A percentile compares a stretch with the other conserved stretches of the same genome.
These are phyloP conservation scores for Phytophthora ohioensis DNA, from an alignment of 352 stramenopile genomes.

Conservation along the genomic window DNA sequence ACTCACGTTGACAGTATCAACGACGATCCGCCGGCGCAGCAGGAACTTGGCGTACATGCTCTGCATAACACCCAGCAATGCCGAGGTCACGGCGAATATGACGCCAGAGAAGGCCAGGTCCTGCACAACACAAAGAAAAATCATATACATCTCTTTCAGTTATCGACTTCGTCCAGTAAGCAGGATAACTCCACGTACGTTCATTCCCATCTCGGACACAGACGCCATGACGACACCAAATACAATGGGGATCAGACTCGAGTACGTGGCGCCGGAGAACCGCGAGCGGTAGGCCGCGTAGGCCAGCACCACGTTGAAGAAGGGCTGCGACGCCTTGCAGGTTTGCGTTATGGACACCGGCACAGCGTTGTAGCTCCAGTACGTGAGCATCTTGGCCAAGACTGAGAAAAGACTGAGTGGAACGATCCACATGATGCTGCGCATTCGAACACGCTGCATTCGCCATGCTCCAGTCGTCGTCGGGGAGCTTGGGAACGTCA, in stretches of 20 bases:
- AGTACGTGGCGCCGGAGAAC: constrained; percentile 78
- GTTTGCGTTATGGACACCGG: constrained; percentile 87
- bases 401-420: constrained; percentile 85
- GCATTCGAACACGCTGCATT: constrained; percentile 69
- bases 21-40: constrained; percentile 74
- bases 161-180: background rate
- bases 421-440: constrained; percentile 78
- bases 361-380: constrained; percentile 90
- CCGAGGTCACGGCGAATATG: constrained; percentile 78
- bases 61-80: constrained; percentile 84
- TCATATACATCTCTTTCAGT: constrained; percentile 9
- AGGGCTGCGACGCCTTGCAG: constrained; percentile 87
- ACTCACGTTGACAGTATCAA: constrained; percentile 87
- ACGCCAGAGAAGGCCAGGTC: constrained; percentile 72
- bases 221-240: constrained; percentile 84
- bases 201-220: constrained; percentile 90
- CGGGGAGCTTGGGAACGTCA: constrained; percentile 69
- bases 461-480: constrained; percentile 58
- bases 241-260: constrained; percentile 85
- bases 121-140: constrained; percentile 37
- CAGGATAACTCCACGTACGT: constrained; percentile 42
- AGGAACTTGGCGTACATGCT: constrained; percentile 92
- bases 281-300: constrained; percentile 78
- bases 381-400: constrained; percentile 84
- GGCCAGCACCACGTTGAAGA: constrained; percentile 89